These are phyloP conservation scores for Allantophomopsis cytisporea DNA, from an alignment of 2,329 filamentous ascomycete genomes.

Conservation along the genomic window DNA sequence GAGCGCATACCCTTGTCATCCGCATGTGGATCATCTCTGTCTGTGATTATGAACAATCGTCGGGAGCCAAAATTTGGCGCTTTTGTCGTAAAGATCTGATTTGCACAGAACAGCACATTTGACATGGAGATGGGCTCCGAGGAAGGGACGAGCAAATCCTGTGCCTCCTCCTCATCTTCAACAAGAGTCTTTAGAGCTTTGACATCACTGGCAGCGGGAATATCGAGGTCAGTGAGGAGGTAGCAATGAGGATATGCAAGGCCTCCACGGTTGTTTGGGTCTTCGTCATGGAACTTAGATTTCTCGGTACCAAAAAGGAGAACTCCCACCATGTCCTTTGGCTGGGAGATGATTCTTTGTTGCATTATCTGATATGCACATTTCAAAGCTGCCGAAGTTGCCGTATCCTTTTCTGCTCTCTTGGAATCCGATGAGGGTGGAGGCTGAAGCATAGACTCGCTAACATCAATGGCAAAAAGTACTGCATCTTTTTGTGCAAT, in stretches of 20 bases:
- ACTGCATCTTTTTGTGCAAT: slow-evolving; percentile 93
- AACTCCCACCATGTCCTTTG: slow-evolving; percentile 94
- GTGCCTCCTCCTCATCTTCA: slow-evolving; percentile 62
- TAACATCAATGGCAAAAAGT: slow-evolving; percentile 91
- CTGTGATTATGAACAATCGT: slow-evolving; percentile 88
- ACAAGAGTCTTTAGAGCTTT: slow-evolving; percentile 64
- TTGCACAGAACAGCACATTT: slow-evolving; percentile 86
- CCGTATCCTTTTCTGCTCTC: slow-evolving; percentile 66
- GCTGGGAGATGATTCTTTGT: slow-evolving; percentile 93
- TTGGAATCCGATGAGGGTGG: slow-evolving; percentile 54
- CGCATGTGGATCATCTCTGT: slow-evolving; percentile 76
- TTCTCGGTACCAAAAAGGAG: slow-evolving; percentile 81
- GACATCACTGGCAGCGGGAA: slow-evolving; percentile 79
- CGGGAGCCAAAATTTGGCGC: slow-evolving; percentile 89
- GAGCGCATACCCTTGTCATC: slow-evolving; percentile 60
- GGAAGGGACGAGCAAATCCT: slow-evolving; percentile 56
- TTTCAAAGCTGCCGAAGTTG: slow-evolving; percentile 74
- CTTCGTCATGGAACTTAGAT: slow-evolving; percentile 63
- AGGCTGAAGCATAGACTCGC: slow-evolving; percentile 66
- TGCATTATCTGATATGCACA: slow-evolving; percentile 94
- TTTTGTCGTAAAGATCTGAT: slow-evolving; percentile 91
- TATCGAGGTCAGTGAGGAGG: slow-evolving; percentile 73
- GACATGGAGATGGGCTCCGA: slow-evolving; percentile 65
- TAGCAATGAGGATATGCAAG: slow-evolving; percentile 84
- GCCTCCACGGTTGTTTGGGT: slow-evolving; percentile 37